Evolutionary conservation across 768 basidiomycete genomes (phyloP), one percentile per base, ranked within the genome.

Genomic region (Suillus lakei): DNA sequence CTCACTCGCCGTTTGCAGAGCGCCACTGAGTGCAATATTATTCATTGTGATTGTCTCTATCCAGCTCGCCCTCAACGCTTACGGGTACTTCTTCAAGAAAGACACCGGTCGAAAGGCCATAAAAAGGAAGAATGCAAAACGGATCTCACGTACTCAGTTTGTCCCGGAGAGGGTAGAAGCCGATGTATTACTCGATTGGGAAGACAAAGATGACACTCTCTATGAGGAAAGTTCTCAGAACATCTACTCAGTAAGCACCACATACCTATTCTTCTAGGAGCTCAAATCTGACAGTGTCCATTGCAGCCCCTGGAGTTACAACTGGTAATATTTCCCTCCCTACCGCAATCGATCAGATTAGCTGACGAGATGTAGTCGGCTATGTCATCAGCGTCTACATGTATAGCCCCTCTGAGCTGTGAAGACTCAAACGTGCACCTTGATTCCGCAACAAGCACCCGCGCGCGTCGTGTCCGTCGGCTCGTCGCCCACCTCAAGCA

Each of bases 31-130:
- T n/a, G 12, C 32, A 32, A 32, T 12, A 0, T 2, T 54, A n/a
- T 54, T 54, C 6, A 13, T 54, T 13, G 53, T 34, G 21, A 32
- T 54, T 32, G 53, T 54, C 12, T 54, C 34, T 54, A 34, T 54
- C 32, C 53, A 54, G 32, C 53, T 54, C 32, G 53, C 32, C 21
- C 55, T 56, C n/a, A 56, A 58, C 36, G 16, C 16, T 18, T 58
- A 28, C 38, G 16, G 56, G 56, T 18, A 26, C 38, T 58, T 23
- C 46, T 12, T 26, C 26, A 26, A 28, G 56, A 38, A 39, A 0
- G 26, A 28, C 7, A 26, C 26, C 4, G 2, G 23, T 26, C 56
- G 16, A 26, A 18, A 18, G 36, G 36, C 15, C 23, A 16, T 16
- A 23, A 15, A 58, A 15, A 36, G 6, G 54, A 38, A 39, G 4